These are phyloP conservation scores for Fistulinella prunicolor DNA, from an alignment of 768 basidiomycete species.

Conservation along the genomic window DNA sequence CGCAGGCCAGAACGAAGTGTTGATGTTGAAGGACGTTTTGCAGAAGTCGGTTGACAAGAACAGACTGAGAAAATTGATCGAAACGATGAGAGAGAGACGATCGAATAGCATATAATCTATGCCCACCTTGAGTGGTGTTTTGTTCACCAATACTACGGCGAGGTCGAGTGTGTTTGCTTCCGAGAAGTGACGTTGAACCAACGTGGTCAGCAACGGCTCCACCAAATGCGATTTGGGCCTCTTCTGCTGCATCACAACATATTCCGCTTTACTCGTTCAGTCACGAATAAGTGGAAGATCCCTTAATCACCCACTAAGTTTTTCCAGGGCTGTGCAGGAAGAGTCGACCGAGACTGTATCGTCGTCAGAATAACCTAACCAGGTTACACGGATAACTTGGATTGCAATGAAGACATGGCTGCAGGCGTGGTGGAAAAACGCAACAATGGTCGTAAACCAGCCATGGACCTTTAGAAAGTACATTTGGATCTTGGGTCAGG, in stretches of 20 bases:
- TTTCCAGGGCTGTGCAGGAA: conserved; percentile 24
- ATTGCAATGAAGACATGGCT: conserved; percentile 56
- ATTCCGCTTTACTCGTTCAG: conserved; percentile 9
- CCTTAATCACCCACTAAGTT: conserved; percentile 36
- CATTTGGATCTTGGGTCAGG: conserved; percentile 11
- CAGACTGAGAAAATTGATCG: conserved; percentile 44
- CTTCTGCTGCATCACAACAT: conserved; percentile 10
- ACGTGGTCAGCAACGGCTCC: conserved; percentile 67
- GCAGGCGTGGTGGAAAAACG: not conserved
- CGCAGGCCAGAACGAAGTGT: conserved; percentile 51
- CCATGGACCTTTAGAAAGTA: conserved; percentile 24
- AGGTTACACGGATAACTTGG: conserved; percentile 47
- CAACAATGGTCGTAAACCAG: not conserved
- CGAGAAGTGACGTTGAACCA: conserved; percentile 58
- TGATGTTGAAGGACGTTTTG: conserved; percentile 74
- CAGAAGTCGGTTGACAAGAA: conserved; percentile 68
- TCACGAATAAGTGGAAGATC: not conserved
- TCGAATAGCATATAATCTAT: not conserved
- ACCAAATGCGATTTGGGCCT: conserved; percentile 52
- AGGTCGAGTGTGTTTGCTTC: conserved; percentile 42
- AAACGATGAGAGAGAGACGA: conserved; percentile 19
- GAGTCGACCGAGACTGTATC: conserved; percentile 21
- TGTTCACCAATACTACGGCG: conserved; percentile 38
- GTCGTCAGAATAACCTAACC: conserved; percentile 43
- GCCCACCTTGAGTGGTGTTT: conserved; percentile 61